Conservation (phyloP, 331 rosid species). For the Arachis monticola region DNA sequence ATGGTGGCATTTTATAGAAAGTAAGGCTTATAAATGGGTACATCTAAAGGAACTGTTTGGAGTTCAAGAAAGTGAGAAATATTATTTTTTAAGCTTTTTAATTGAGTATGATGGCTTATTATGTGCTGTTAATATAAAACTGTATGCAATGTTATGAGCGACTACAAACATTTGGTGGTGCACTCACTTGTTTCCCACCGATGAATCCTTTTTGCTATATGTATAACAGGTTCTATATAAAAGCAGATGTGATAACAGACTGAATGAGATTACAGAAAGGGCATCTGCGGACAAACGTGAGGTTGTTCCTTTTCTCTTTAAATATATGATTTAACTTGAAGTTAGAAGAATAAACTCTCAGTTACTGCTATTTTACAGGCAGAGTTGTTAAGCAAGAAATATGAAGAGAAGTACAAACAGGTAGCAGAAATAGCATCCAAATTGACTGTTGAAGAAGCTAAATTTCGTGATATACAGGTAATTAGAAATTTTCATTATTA, state of each 20-base stretch:
- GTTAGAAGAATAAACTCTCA: slow-evolving; percentile 31
- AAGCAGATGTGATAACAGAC: slow-evolving; percentile 90
- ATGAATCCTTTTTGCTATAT: slow-evolving; percentile 8
- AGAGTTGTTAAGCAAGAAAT: slow-evolving; percentile 75
- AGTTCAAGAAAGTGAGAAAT: slow-evolving; percentile 8
- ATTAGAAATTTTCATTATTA: slow-evolving; percentile 17
- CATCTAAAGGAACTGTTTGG: slow-evolving; percentile 25
- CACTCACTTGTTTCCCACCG: not conserved
- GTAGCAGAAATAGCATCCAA: slow-evolving; percentile 93
- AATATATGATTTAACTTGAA: slow-evolving; percentile 33
- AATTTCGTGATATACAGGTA: slow-evolving; percentile 94
- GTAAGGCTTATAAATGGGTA: slow-evolving; percentile 30
- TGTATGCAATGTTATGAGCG: slow-evolving; percentile 13
- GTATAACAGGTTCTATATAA: slow-evolving; percentile 77
- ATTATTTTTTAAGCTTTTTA: slow-evolving; percentile 20
- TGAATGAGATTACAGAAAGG: slow-evolving; percentile 96
- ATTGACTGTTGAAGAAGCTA: slow-evolving; percentile 88
- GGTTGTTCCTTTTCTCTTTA: slow-evolving; percentile 49
- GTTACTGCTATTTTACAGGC: slow-evolving; percentile 64
- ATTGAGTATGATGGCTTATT: slow-evolving; percentile 11
- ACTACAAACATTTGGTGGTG: slow-evolving; percentile 19
- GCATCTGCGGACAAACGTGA: slow-evolving; percentile 93
- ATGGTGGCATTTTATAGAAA: too few species aligned
- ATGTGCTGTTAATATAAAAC: slow-evolving; percentile 31
- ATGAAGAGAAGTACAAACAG: slow-evolving; percentile 96